These are phyloP conservation scores for Filosporella fistucella DNA, from an alignment of 495 filamentous ascomycete species.

Conservation along the genomic window DNA sequence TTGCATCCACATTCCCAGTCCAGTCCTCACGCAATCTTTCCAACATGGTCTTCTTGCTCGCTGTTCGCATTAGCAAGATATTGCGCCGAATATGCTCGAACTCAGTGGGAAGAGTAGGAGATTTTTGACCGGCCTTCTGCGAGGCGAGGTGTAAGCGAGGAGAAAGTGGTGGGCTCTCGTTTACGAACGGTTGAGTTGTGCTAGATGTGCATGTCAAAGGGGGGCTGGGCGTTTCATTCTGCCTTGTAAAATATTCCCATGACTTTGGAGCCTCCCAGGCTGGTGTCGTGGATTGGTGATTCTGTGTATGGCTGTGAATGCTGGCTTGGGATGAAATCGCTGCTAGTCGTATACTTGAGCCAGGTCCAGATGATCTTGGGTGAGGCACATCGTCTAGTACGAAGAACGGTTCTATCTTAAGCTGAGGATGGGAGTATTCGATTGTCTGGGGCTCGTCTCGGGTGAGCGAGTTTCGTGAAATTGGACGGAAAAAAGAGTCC, in stretches of 20 bases:
- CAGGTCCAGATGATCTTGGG: background rate
- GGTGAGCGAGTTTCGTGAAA: background rate
- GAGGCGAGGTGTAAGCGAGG: background rate
- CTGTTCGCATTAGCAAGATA: slow-evolving; percentile 35
- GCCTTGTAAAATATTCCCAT: slow-evolving; percentile 24
- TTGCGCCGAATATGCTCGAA: slow-evolving; percentile 28
- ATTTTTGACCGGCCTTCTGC: background rate
- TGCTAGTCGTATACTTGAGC: background rate
- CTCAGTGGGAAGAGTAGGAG: background rate
- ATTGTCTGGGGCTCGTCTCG: background rate
- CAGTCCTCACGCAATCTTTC: slow-evolving; percentile 35
- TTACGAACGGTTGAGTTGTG: background rate
- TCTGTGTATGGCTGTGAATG: slow-evolving; percentile 22
- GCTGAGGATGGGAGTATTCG: background rate
- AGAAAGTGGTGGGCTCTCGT: background rate
- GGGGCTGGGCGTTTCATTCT: background rate
- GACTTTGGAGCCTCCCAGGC: slow-evolving; percentile 36
- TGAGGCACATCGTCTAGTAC: background rate
- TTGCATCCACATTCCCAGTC: slow-evolving; percentile 30
- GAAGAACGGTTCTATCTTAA: background rate
- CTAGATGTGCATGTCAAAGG: background rate
- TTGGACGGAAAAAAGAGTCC: background rate
- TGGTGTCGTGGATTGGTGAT: slow-evolving; percentile 4
- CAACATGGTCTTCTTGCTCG: slow-evolving; percentile 34
- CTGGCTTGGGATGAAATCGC: background rate